Conservation (phyloP, 257 asterid species). For the Petrea volubilis region DNA sequence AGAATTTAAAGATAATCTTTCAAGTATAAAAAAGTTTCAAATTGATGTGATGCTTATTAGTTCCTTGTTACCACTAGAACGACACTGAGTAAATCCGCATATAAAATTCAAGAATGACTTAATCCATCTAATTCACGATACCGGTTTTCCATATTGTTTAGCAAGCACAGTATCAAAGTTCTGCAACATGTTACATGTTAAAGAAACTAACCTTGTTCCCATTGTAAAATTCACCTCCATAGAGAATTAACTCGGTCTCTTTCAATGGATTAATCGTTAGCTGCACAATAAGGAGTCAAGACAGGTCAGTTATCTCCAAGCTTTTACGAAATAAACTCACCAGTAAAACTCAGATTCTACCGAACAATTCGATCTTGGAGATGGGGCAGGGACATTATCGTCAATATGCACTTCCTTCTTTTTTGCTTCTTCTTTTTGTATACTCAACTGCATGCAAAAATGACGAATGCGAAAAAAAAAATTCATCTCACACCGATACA, state of each 20-base stretch:
- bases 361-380: constrained; percentile 98
- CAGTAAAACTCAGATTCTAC: constrained; percentile 39
- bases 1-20: neutral
- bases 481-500: neutral
- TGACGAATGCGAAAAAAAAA: neutral
- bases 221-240: constrained; percentile 98
- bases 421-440: constrained; percentile 95
- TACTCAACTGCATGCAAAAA: constrained; percentile 33
- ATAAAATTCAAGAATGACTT: constrained; percentile 6
- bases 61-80: neutral
- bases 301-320: constrained; percentile 10
- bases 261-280: constrained; percentile 82
- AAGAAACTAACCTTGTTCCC: constrained; percentile 77
- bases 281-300: constrained; percentile 36
- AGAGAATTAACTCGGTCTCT: constrained; percentile 82
- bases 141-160: neutral
- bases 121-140: neutral
- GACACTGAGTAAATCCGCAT: neutral
- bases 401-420: constrained; percentile 94
- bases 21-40: neutral
- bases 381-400: constrained; percentile 89
- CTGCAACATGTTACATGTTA: neutral
- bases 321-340: neutral
- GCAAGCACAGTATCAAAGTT: neutral
- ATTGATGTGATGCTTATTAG: neutral